phyloP scores from a whole-genome alignment of 306 rosid genomes.

The Citrullus colocynthis region DNA sequence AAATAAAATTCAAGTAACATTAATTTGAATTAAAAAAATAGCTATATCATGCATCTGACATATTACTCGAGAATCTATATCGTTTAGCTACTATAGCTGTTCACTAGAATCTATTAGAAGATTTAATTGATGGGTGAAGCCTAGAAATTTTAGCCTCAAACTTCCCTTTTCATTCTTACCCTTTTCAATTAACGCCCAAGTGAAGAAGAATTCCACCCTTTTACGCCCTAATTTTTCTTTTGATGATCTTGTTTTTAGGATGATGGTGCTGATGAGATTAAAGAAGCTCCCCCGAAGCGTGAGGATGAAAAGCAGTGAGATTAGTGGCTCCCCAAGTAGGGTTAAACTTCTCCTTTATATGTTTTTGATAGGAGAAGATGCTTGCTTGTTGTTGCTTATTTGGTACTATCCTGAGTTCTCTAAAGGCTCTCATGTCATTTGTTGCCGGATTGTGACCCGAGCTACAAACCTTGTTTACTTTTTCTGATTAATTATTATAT shows the following conservation, averaged over 20 bases:
- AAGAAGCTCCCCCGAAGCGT: conserved; percentile 63
- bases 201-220: too few species aligned
- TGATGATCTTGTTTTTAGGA: conserved; percentile 33
- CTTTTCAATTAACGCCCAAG: neutral
- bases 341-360: conserved; percentile 65
- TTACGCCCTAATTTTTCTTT: neutral
- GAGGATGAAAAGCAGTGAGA: conserved; percentile 67
- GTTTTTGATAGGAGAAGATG: conserved; percentile 68
- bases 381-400: conserved; percentile 17
- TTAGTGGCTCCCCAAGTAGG: conserved; percentile 27
- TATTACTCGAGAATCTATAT: neutral
- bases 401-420: neutral
- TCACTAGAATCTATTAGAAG: neutral
- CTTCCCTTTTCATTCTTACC: neutral
- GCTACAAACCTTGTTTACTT: conserved; percentile 3
- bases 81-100: neutral
- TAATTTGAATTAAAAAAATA: neutral
- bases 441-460: conserved; percentile 10
- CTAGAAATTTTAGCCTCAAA: neutral
- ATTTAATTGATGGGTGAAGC: neutral
- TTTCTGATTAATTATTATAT: conserved; percentile 5
- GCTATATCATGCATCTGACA: neutral
- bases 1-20: neutral
- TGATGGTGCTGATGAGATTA: conserved; percentile 91
- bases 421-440: neutral